A percentile compares a stretch with the other conserved stretches of the same genome.
Evolutionary conservation across 2,329 filamentous ascomycete species (phyloP).

Genomic region (Paecilomyces sp.): DNA sequence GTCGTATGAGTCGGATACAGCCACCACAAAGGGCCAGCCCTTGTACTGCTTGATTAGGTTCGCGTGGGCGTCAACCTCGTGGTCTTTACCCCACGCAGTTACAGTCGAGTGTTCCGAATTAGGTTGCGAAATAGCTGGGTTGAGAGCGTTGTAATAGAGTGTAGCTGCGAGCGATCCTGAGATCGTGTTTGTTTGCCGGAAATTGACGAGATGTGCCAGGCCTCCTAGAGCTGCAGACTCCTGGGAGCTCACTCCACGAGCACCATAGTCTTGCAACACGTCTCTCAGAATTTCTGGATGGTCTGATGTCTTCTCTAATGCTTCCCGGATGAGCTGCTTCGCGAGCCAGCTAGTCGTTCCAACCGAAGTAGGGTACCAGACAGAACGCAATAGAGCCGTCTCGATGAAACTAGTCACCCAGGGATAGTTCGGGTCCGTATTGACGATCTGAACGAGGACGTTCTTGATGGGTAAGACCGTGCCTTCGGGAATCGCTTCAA

Average conservation of each 20-base stretch:
- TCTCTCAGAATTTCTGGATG: neutral
- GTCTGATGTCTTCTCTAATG: neutral
- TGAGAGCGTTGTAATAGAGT: neutral
- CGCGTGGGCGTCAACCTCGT: neutral
- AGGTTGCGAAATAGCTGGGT: neutral
- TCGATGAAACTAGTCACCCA: neutral
- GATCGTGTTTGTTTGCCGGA: neutral
- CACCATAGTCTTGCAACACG: neutral
- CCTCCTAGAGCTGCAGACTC: neutral
- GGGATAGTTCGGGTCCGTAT: neutral
- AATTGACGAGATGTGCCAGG: neutral
- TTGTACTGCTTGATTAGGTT: neutral
- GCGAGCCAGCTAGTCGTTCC: neutral
- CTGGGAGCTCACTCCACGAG: neutral
- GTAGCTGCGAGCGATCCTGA: neutral
- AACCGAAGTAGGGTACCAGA: neutral
- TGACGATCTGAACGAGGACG: neutral
- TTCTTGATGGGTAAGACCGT: neutral
- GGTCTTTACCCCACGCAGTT: neutral
- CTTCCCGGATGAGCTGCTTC: neutral
- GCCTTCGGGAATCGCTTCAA: neutral
- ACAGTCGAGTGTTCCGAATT: neutral
- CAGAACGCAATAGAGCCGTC: neutral
- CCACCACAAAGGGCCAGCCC: neutral
- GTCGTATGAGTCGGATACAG: neutral